These are phyloP conservation scores for Cyphellophora europaea DNA, from an alignment of 2,329 filamentous ascomycete species.

Conservation along the genomic window DNA sequence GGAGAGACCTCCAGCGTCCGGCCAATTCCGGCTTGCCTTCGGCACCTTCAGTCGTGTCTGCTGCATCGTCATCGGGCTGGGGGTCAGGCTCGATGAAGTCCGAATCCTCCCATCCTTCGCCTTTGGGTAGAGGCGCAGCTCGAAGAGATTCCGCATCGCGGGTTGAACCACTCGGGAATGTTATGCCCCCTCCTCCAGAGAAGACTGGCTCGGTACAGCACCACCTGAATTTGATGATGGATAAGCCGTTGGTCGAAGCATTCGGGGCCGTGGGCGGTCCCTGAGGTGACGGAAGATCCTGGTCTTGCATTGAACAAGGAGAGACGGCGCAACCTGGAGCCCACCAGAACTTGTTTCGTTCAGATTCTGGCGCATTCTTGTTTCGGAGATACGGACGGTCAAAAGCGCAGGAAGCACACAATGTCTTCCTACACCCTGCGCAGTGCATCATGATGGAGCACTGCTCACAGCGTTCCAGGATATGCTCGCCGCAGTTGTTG, in stretches of 20 bases:
- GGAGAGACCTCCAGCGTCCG: conserved; percentile 25
- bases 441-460: conserved; percentile 55
- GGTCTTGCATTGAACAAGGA: conserved; percentile 51
- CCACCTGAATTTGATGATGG: conserved; percentile 52
- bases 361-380: conserved; percentile 20
- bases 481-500: conserved; percentile 43
- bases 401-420: conserved; percentile 52
- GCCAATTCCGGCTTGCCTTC: not conserved
- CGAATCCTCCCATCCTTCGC: conserved; percentile 45
- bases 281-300: conserved; percentile 10
- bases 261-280: conserved; percentile 9
- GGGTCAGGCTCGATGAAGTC: conserved; percentile 39
- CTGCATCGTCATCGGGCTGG: too few species aligned
- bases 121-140: conserved; percentile 46
- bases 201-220: conserved; percentile 52
- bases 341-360: conserved; percentile 45
- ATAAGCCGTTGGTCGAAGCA: conserved; percentile 23
- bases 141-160: conserved; percentile 47
- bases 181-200: conserved; percentile 50
- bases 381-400: conserved; percentile 41
- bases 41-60: conserved; percentile 27
- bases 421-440: conserved; percentile 50
- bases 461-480: conserved; percentile 49
- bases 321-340: conserved; percentile 45
- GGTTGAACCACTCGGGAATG: conserved; percentile 40